Percentiles rank a stretch among this genome's conserved stretches.
These are phyloP conservation scores for Komagataella populi DNA, from an alignment of 805 yeast species.

Conservation along the genomic window DNA sequence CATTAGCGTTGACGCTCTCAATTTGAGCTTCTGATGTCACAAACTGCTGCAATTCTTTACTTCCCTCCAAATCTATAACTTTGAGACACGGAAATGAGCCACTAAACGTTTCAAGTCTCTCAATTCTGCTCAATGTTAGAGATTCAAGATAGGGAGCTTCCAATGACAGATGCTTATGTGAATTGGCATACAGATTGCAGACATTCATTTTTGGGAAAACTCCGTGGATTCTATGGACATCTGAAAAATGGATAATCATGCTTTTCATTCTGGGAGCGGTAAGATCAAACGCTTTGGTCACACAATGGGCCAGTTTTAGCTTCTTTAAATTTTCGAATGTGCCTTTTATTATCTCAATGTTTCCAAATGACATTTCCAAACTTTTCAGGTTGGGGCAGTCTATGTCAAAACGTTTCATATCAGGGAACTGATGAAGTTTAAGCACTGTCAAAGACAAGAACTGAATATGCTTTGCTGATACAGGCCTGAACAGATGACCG, in stretches of 20 bases:
- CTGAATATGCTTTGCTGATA: neutral
- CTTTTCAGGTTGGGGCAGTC: neutral
- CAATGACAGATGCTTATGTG: neutral
- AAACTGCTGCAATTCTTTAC: neutral
- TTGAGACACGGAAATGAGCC: neutral
- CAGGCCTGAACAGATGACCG: neutral
- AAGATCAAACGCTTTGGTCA: neutral
- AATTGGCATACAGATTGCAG: neutral
- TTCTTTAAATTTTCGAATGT: neutral
- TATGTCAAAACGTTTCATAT: neutral
- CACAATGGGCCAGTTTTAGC: neutral
- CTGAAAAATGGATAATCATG: neutral
- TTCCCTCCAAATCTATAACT: neutral
- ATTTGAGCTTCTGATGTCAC: neutral
- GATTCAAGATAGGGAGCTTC: neutral
- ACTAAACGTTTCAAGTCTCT: neutral
- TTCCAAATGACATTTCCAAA: neutral
- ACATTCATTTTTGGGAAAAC: neutral
- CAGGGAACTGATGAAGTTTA: neutral
- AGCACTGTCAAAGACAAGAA: neutral
- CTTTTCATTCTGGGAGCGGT: neutral
- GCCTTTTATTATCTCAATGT: neutral
- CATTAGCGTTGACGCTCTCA: neutral
- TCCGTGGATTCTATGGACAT: neutral
- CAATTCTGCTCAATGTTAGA: neutral